Evolutionary conservation across 805 yeast genomes (phyloP), one percentile per base, ranked within the genome.

Genomic region (Kodamaea kaohsiungensis): DNA sequence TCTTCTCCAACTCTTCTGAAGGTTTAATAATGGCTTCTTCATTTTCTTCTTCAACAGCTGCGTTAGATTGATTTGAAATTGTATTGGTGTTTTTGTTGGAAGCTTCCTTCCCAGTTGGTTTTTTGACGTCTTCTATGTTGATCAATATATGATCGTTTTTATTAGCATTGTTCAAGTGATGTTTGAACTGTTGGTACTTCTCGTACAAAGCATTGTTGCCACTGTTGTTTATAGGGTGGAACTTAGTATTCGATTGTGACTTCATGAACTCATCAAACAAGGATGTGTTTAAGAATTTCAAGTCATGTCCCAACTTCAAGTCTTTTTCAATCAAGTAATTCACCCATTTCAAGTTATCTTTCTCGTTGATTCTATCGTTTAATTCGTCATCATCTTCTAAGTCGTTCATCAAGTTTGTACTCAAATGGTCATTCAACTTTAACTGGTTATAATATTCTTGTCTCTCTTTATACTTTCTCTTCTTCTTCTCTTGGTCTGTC

Each of bases 361-460:
- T 62, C 2, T 53, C 55, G 2, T 58, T 53, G 30, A 64, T 56
- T 19, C 63, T 67, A 16, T 65, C 70, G 16, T 57, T 50, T 4
- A 61, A 63, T 10, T 64, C 66, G 15, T 64, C 62, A 9, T 65
- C 69, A 7, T 63, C 68, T 18, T 57, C 61, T 17, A 53, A 48
- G 10, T 46, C 59, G 25, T 38, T 46, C 38, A 52, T 22, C 30
- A 48, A 33, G 10, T 35, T 49, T 13, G 49, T 47, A 2, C 53
- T 55, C n/a, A 52, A 43, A 6, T 52, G 62, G 19, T 63, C 68
- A 45, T 65, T 67, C 39, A 67, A 64, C 46, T 70, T 70, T 46
- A 73, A 61, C 52, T 70, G 74, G 54, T 73, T 74, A 56, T 72
- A 73, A 56, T 63, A 73, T 56, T 74, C 77, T 56, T 73, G 78